Conservation (phyloP, 2,329 filamentous ascomycete species). For the Stagonosporopsis cucurbitacearum region DNA sequence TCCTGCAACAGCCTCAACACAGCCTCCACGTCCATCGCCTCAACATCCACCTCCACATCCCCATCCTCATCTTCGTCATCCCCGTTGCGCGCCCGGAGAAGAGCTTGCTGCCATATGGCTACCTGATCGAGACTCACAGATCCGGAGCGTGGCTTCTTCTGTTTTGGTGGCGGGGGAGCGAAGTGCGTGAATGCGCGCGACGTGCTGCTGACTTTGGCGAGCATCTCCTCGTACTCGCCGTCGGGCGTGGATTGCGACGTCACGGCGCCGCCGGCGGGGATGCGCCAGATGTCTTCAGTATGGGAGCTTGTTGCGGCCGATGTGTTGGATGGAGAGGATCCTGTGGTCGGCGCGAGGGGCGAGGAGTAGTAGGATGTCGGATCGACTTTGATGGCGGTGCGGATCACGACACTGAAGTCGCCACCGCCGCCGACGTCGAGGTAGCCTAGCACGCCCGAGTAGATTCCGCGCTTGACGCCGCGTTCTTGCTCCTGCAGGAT, state of each 20-base stretch:
- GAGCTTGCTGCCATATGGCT: conserved; percentile 26
- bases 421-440: conserved; percentile 83
- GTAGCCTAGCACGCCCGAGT: conserved; percentile 89
- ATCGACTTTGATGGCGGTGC: conserved; percentile 70
- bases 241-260: conserved; percentile 81
- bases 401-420: conserved; percentile 91
- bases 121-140: conserved; percentile 28
- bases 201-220: conserved; percentile 51
- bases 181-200: conserved; percentile 37
- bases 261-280: conserved; percentile 90
- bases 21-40: conserved; percentile 3
- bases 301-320: conserved; percentile 9
- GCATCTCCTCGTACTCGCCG: conserved; percentile 90
- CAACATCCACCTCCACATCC: background rate
- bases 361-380: background rate
- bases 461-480: conserved; percentile 71
- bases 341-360: background rate
- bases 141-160: conserved; percentile 23
- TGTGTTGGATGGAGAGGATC: background rate
- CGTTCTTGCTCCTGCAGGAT: conserved; percentile 74
- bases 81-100: background rate
- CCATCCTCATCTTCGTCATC: conserved; percentile 1
- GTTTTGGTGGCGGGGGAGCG: conserved; percentile 17
- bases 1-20: conserved; percentile 15
- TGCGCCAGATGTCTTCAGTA: conserved; percentile 70